Percentiles rank a stretch among this genome's conserved stretches.
Conservation (phyloP, 225 moss, liverwort and hornwort species). For the Marchantia paleacea region DNA sequence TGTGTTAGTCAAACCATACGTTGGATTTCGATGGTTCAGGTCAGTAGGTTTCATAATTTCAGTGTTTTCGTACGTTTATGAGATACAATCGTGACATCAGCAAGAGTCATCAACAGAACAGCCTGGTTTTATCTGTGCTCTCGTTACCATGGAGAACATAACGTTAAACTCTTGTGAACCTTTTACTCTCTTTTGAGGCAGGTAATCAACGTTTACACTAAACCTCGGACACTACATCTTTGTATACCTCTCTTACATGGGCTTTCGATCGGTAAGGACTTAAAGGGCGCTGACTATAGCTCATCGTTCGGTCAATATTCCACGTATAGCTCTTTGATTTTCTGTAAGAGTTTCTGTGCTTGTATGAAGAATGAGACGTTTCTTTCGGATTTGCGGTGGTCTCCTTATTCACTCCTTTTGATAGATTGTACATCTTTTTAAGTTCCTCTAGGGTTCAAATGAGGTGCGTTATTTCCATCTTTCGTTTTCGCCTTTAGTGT, state of each 20-base stretch:
- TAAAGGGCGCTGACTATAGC: neutral
- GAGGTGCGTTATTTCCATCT: neutral
- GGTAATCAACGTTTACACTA: slow-evolving; percentile 34
- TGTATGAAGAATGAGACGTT: neutral
- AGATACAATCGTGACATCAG: too few relatives aligned
- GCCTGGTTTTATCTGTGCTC: too few relatives aligned
- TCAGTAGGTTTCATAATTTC: too few relatives aligned
- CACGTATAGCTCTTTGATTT: neutral
- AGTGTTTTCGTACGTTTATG: too few relatives aligned
- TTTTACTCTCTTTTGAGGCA: neutral
- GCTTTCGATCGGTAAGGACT: slow-evolving; percentile 36
- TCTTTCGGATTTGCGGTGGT: too few relatives aligned
- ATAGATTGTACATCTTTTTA: too few relatives aligned
- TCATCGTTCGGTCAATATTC: neutral
- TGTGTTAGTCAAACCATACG: neutral
- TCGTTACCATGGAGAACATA: too few relatives aligned
- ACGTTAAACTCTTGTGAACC: too few relatives aligned
- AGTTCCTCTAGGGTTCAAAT: too few relatives aligned
- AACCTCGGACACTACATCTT: slow-evolving; percentile 29
- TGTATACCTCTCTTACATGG: slow-evolving; percentile 36
- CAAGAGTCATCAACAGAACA: too few relatives aligned
- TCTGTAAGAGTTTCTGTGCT: neutral
- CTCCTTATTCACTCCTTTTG: too few relatives aligned
- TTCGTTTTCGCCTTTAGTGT: too few relatives aligned
- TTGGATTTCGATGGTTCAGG: neutral